Evolutionary conservation across 192 early-diverging fungal genomes (phyloP), one percentile per base, ranked within the genome.

Genomic region (Paraglomus occultum): DNA sequence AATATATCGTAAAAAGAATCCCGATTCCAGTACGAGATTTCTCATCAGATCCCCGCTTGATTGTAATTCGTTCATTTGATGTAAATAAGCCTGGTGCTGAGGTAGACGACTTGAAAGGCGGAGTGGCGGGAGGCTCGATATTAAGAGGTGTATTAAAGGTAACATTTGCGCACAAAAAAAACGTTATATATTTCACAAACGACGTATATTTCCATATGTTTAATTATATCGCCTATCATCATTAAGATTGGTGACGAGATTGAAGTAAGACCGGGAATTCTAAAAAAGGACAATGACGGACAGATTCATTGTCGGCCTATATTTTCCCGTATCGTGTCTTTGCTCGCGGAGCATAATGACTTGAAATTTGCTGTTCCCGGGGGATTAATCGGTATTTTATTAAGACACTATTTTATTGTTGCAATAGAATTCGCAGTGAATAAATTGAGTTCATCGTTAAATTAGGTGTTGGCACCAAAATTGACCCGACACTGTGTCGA

Each of bases 361-460:
- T 82, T 99, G 20, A 84, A 96, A 82, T 99, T 97, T 83, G 97
- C 97, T 40, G 96, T 99, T 64, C 95, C 97, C n/a, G 97, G 97
- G 67, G 97, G 97, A 65, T 86, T 99, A 51, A 99, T 99, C 75
- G 95, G 93, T 84, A 53, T 50, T 48, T 40, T 8, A 23, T 64
- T 49, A 6, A 40, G 49, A 8, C 44, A 59, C 17, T 45, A 14
- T 52, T 53, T 17, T 11, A 47, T 18, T 9, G 65, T 5, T 64
- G 43, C 23, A 40, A 40, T 22, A 15, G 14, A 17, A 52, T 51
- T 75, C 20, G 15, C 10, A 43, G 20, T 20, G 8, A 9, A 43
- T 18, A 43, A 15, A 38, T 15, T 14, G n/a, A 51, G 43, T 51
- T 31, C 52, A 42, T 66, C 40, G 8, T 20, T 51, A 4, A 6